Conservation (phyloP, 345 rosid genomes). For the Salix arbutifolia region DNA sequence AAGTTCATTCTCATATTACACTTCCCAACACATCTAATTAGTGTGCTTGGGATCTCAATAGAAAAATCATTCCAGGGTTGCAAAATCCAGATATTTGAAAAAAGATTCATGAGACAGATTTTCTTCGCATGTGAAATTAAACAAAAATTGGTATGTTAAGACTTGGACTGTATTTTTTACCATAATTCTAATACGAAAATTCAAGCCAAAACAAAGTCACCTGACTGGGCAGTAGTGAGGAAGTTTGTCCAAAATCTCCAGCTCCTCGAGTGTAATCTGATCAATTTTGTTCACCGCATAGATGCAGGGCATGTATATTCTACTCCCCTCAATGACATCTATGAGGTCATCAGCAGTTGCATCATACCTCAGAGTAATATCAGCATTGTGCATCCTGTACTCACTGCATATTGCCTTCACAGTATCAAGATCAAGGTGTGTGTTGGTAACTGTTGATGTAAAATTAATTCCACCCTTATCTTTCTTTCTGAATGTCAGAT, state of each 20-base stretch:
- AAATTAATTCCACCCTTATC: constrained; percentile 97
- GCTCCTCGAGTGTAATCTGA: constrained; percentile 91
- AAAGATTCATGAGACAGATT: background rate
- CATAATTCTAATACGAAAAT: background rate
- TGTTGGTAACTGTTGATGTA: constrained; percentile 75
- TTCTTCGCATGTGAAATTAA: background rate
- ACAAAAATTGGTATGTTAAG: background rate
- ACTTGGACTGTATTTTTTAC: background rate
- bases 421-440: constrained; percentile 90
- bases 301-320: constrained; percentile 97
- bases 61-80: background rate
- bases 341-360: constrained; percentile 99
- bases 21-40: background rate
- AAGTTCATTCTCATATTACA: background rate
- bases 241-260: constrained; percentile 91
- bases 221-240: constrained; percentile 99
- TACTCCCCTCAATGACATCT: constrained; percentile 95
- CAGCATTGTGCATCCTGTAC: constrained; percentile 94
- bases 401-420: constrained; percentile 97
- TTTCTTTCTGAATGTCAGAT: constrained; percentile 93
- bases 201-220: constrained; percentile 25
- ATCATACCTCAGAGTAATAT: constrained; percentile 85
- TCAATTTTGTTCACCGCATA: constrained; percentile 93
- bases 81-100: background rate
- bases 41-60: background rate